Conservation (phyloP, 139 green algal genomes). For the Tetradesmus obliquus region DNA sequence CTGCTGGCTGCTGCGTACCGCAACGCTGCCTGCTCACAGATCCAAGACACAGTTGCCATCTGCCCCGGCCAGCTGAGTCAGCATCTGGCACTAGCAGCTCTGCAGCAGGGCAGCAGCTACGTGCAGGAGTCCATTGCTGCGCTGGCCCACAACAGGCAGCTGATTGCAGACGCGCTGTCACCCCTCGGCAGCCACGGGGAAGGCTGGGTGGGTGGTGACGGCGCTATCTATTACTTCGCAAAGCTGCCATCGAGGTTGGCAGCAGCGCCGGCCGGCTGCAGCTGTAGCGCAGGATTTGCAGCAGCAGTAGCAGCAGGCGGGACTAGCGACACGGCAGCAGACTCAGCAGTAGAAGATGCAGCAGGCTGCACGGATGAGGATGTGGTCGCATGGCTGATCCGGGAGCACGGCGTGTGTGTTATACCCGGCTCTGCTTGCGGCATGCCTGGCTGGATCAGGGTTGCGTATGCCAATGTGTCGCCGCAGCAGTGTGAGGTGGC, state of each 20-base stretch:
- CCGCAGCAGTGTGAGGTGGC: slow-evolving; percentile 73
- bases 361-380: slow-evolving; percentile 67
- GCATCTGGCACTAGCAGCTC: slow-evolving; percentile 73
- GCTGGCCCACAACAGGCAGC: slow-evolving; percentile 62
- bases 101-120: slow-evolving; percentile 70
- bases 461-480: slow-evolving; percentile 86
- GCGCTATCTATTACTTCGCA: slow-evolving; percentile 94
- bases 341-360: not conserved
- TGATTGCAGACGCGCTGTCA: slow-evolving; percentile 74
- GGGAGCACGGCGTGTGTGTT: slow-evolving; percentile 85
- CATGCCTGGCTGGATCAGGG: slow-evolving; percentile 67
- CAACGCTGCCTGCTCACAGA: not conserved
- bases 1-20: too few species aligned
- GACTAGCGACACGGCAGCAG: not conserved
- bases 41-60: slow-evolving; percentile 95
- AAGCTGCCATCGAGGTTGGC: not conserved
- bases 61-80: slow-evolving; percentile 86
- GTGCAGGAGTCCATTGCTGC: slow-evolving; percentile 52
- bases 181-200: slow-evolving; percentile 58
- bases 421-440: slow-evolving; percentile 91
- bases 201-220: slow-evolving; percentile 76
- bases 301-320: not conserved
- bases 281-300: not conserved
- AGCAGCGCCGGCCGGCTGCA: not conserved
- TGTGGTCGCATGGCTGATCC: slow-evolving; percentile 89